Evolutionary conservation across 805 yeast species (phyloP), one percentile per base, ranked within the genome.

Genomic region (Komagataella kurtzmanii): DNA sequence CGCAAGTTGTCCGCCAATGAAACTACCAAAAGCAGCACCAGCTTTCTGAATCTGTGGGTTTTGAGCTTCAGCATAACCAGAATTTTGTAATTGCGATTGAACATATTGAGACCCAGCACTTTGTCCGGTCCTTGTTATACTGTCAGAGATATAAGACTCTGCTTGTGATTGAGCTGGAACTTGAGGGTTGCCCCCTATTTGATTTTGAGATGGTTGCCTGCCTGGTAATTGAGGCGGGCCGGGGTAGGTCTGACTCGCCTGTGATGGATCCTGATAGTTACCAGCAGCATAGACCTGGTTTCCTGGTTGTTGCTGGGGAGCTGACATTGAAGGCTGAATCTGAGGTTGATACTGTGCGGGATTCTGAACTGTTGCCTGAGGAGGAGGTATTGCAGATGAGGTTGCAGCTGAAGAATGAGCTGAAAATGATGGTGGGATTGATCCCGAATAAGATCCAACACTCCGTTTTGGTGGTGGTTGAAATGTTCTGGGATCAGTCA

Each of bases 381-480:
- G 6, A 30, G 40, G 6, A 10, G n/a, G 40, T 8, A 30, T 30
- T 30, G 8, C 14, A 14, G 40, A 10, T 10, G 40, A 30, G 5
- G 40, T 14, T 7, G 40, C 14, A 30, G 40, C 40, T 4, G n/a
- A 30, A 10, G 40, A 30, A 10, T 30, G 40, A 8, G 12, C 5
- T 0, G 30, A 18, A 5, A n/a, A 45, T 14, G 21, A 21, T 14
- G 21, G 17, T 18, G 19, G 47, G 12, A 24, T 17, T 21, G 24
- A 7, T 8, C 47, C 47, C 23, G 54, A 52, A 19, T 19, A 12
- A 2, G 54, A 43, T 10, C 61, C 58, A 7, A 65, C 72, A 18
- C 52, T 64, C 48, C 76, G 57, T 24, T 53, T 60, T 0, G 79
- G 78, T 0, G 75, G 74, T 7, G 68, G 56, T 1, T 76, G 73